Percentiles rank a stretch among this genome's conserved stretches.
phyloP scores from a whole-genome alignment of 495 filamentous ascomycete genomes.

The Tuber magnatum region DNA sequence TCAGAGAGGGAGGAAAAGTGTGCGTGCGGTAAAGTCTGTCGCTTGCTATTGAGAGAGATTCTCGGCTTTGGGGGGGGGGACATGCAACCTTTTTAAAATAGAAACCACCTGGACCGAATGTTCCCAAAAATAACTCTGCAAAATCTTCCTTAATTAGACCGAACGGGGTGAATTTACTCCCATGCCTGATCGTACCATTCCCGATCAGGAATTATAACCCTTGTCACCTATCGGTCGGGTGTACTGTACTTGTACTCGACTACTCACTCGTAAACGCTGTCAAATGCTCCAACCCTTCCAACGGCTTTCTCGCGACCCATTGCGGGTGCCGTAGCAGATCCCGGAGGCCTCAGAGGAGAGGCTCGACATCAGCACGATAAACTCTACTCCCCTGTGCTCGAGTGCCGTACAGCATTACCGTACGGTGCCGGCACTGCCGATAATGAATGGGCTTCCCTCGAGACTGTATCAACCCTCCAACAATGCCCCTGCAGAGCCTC shows the following conservation, averaged over 20 bases:
- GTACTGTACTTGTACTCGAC: too few species aligned
- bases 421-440: background rate
- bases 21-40: constrained; percentile 1
- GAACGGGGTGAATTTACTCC: constrained; percentile 31
- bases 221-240: background rate
- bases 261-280: too few species aligned
- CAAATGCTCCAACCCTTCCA: background rate
- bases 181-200: constrained; percentile 23
- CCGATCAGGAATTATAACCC: constrained; percentile 19
- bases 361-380: background rate
- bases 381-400: background rate
- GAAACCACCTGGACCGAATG: constrained; percentile 20
- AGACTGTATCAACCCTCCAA: background rate
- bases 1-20: background rate
- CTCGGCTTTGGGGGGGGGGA: constrained; percentile 21
- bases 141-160: constrained; percentile 38
- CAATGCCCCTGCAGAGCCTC: background rate
- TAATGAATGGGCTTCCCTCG: background rate
- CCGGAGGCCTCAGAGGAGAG: background rate
- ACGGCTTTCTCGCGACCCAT: background rate
- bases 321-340: background rate
- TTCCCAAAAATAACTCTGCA: constrained; percentile 37
- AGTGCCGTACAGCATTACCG: background rate
- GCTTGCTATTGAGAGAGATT: constrained; percentile 3
- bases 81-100: constrained; percentile 40